These are phyloP conservation scores for Syzygium oleosum DNA, from an alignment of 345 rosid genomes.

Conservation along the genomic window DNA sequence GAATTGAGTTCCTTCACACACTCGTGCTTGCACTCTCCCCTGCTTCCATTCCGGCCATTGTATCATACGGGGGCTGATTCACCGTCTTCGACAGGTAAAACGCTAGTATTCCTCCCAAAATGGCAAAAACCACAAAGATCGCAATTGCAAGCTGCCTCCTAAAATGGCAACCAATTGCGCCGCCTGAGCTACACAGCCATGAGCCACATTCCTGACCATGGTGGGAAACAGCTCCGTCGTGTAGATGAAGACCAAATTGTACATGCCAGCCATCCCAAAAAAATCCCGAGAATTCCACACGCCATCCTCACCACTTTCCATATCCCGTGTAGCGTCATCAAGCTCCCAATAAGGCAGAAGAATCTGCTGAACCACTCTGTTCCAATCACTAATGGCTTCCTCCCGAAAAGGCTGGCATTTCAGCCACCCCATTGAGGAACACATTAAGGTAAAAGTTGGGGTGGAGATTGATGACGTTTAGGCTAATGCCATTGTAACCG, in stretches of 20 bases:
- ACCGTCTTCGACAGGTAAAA: conserved; percentile 20
- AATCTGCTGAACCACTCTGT: conserved; percentile 70
- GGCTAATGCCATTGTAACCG: conserved; percentile 77
- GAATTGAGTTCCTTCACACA: background rate
- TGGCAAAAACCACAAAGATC: conserved; percentile 48
- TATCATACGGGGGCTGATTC: conserved; percentile 55
- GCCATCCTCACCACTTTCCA: conserved; percentile 60
- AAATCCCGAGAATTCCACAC: conserved; percentile 64
- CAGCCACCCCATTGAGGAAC: conserved; percentile 60
- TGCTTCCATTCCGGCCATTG: conserved; percentile 61
- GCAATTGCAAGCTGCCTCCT: conserved; percentile 51
- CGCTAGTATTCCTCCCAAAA: conserved; percentile 60
- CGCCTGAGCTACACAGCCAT: conserved; percentile 33
- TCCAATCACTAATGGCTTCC: conserved; percentile 68
- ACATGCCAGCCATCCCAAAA: conserved; percentile 90
- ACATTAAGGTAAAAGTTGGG: conserved; percentile 73
- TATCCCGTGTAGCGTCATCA: conserved; percentile 22
- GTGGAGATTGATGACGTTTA: conserved; percentile 72
- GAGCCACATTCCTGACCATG: conserved; percentile 77
- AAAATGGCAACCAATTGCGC: conserved; percentile 29
- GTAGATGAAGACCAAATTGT: conserved; percentile 71
- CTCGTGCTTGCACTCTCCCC: conserved; percentile 18
- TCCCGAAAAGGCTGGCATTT: conserved; percentile 79
- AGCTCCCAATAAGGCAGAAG: conserved; percentile 48
- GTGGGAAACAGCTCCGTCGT: conserved; percentile 74